Base-by-base conservation (phyloP, 2,329 filamentous ascomycete species). In the Exophiala lecanii-corni region DNA sequence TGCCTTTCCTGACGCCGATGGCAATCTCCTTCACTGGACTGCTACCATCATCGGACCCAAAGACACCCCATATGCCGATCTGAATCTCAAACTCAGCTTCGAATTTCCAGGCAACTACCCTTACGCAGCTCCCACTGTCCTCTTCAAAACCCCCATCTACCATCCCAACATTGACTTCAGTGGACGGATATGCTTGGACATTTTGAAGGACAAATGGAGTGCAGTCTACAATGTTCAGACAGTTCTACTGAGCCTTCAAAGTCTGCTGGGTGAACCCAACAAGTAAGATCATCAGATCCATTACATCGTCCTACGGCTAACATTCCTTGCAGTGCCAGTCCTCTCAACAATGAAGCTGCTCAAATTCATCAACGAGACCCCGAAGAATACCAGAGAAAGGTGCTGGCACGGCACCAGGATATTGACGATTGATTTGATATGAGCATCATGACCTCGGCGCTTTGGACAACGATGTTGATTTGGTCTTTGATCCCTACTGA, bases 91-190 rank as follows among this genome's bases (percentile, higher is more conserved):
- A 73, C 85, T 98, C 55, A 84, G 82, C 56, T 91, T 98, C 63
- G 76, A 81, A 36, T 98, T 97, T 68, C 89, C 91, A 6, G 73
- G 78, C 57, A 95, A 91, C 71, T 98, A 98, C 64, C 92, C 92
- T 7, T 96, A 96, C 65, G 79, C 83, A 1, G 80, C 92, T 16
- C 92, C 92, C 1, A 88, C 84, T 2, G 92, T 98, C 13, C 77
- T 95, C 47, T 98, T 96, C 81, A 94, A 89, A 73, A 98, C 94
- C 5, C 92, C 92, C 26, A 96, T 98, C 69, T 98, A 97, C 74
- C 92, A 98, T 67, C 92, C 92, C 41, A 98, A 98, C 59, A 87
- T 98, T 57, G 92, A 98, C 70, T 96, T 98, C 71, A 89, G 86
- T 3, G 92, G 92, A 30, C 80, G 92, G 43, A 98, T 98, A 67